Conservation (phyloP, 176 grass and related monocot species). For the Elymus sibiricus region DNA sequence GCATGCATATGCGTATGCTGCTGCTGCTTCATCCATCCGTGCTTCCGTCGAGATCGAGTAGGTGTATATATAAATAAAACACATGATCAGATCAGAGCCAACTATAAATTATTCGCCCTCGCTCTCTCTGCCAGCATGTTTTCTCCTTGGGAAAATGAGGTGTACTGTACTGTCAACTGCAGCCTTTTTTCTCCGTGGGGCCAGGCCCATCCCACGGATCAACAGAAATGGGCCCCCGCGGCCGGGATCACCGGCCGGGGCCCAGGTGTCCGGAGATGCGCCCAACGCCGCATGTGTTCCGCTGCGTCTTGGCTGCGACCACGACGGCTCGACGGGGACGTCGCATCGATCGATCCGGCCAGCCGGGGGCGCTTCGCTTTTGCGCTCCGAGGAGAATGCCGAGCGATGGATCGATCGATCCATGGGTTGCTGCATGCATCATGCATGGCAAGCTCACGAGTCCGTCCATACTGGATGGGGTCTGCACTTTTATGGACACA, state of each 20-base stretch:
- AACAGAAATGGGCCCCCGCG: neutral
- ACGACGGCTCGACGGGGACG: neutral
- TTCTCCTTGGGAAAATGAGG: neutral
- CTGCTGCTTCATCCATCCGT: neutral
- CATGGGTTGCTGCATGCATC: neutral
- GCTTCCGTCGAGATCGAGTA: neutral
- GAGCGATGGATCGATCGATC: neutral
- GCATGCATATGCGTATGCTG: neutral
- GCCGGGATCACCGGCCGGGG: neutral
- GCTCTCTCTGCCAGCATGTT: neutral
- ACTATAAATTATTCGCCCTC: neutral
- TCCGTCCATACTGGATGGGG: neutral
- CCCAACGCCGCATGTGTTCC: neutral
- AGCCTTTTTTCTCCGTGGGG: too few species aligned
- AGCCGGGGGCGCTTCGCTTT: neutral
- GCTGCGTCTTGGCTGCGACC: neutral
- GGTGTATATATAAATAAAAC: neutral
- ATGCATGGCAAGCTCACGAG: neutral
- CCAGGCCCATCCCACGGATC: neutral
- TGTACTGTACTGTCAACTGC: neutral
- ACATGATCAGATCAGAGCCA: neutral
- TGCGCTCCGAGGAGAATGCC: neutral
- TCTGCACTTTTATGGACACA: slow-evolving; percentile 26
- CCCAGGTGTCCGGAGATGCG: slow-evolving; percentile 1
- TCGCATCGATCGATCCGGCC: neutral